Evolutionary conservation across 805 yeast genomes (phyloP).

Genomic region (Candida coleopterorum): DNA sequence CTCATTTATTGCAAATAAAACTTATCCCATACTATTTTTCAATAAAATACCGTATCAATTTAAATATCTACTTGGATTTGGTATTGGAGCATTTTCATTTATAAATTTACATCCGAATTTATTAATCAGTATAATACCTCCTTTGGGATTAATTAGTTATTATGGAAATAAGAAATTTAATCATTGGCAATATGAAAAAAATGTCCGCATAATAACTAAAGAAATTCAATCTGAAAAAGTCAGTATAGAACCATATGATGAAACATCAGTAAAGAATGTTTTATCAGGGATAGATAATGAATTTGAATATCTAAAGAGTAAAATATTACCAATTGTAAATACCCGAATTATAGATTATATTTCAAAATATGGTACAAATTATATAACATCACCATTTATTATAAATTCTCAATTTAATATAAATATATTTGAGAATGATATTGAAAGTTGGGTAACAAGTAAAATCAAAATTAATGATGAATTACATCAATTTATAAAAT

Average conservation of each 20-base stretch:
- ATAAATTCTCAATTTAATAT: conserved; percentile 29
- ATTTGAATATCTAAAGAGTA: conserved; percentile 29
- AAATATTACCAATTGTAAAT: conserved; percentile 20
- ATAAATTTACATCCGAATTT: conserved; percentile 34
- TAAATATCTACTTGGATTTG: conserved; percentile 25
- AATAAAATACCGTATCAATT: conserved; percentile 20
- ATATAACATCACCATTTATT: conserved; percentile 14
- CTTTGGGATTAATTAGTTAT: conserved; percentile 25
- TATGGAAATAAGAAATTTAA: conserved; percentile 15
- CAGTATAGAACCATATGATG: conserved; percentile 28
- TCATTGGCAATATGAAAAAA: conserved; percentile 8
- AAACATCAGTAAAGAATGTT: conserved; percentile 24
- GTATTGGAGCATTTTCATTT: conserved; percentile 22
- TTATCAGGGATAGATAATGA: conserved; percentile 33
- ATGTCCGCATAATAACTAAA: background rate
- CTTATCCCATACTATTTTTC: conserved; percentile 23
- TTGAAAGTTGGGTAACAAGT: conserved; percentile 21
- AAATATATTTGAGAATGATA: conserved; percentile 16
- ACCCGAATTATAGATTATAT: conserved; percentile 27
- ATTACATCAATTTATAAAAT: conserved; percentile 23
- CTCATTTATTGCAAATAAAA: conserved; percentile 22
- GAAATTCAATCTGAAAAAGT: conserved; percentile 10
- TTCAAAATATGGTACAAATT: conserved; percentile 11
- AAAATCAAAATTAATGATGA: conserved; percentile 13
- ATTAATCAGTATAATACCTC: conserved; percentile 34